Base-by-base conservation (phyloP, 257 asterid genomes). In the Przewalskia tangutica region DNA sequence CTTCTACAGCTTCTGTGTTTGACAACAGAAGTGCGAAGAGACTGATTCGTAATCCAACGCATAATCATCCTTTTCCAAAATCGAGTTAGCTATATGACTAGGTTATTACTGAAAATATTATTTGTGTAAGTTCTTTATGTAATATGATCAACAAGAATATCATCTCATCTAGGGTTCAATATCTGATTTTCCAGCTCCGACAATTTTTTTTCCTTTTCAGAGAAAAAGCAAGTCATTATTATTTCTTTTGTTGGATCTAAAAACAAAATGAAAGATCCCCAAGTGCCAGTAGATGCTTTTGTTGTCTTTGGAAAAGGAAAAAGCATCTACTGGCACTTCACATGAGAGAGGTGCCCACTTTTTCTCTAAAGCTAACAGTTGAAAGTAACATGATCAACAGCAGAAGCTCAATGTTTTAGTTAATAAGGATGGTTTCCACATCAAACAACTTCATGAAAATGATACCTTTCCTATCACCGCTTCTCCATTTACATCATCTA, bases 381-480 rank as follows among this genome's bases (percentile, higher is more conserved):
- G 79, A 75, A 20, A 50, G 79, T 48, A 73, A 20, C 12, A 73
- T 20, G 44, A 73, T 50, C 62, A 13, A 75, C 62, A 50, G 60
- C 56, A 38, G 55, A 75, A 50, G 62, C 79, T 75, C 79, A 27
- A 75, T 23, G 3, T 75, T 50, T 73, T 7, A 50, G 23, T 73
- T 73, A 73, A 13, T 48, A 23, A 7, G 62, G 62, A 18, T 75
- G 42, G 13, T 75, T 48, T 75, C 79, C 79, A 48, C 79, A 23
- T 7, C 60, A 75, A 75, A 73, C 36, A 50, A 48, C 23, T 63
- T 44, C 27, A 78, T 34, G 55, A 83, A 32, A 79, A 84, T 87
- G 82, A 82, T 78, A 93, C 98, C 98, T 91, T 85, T 78, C 98
- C 99, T 55, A 95, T 91, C 79, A 95, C 98, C 71, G 94, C 99